Evolutionary conservation across 257 asterid genomes (phyloP).

Genomic region (Plectranthus barbatus): DNA sequence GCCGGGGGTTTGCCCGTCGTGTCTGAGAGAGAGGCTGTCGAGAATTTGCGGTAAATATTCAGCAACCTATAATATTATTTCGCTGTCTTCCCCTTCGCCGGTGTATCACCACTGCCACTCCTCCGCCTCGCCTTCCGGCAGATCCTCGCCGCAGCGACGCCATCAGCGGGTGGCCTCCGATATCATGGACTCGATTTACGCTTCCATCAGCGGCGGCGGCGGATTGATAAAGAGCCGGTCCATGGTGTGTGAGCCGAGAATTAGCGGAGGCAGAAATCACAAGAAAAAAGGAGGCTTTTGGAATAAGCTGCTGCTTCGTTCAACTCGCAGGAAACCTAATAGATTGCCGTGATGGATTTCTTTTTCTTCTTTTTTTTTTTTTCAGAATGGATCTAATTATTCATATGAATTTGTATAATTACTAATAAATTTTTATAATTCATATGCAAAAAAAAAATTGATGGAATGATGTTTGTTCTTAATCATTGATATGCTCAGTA

Average conservation of each 20-base stretch:
- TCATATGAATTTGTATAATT: not conserved
- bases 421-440: no score
- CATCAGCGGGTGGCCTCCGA: conserved; percentile 42
- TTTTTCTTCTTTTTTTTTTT: not conserved
- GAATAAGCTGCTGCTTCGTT: conserved; percentile 39
- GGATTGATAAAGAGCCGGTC: conserved; percentile 59
- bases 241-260: conserved; percentile 36
- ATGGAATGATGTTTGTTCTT: no score
- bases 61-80: not conserved
- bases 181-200: conserved; percentile 23
- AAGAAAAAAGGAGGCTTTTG: conserved; percentile 63
- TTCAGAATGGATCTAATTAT: not conserved
- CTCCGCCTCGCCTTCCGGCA: conserved; percentile 27
- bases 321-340: conserved; percentile 18
- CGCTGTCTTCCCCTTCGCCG: conserved; percentile 21
- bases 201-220: conserved; percentile 3
- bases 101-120: conserved; percentile 11
- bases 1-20: conserved; percentile 62
- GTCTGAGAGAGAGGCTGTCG: conserved; percentile 43
- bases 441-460: no score
- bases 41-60: conserved; percentile 10
- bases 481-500: no score
- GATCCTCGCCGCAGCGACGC: conserved; percentile 22
- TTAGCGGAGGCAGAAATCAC: not conserved
- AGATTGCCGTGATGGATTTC: conserved; percentile 2